Base-by-base conservation (phyloP, 345 rosid species). In the Clausena lansium region DNA sequence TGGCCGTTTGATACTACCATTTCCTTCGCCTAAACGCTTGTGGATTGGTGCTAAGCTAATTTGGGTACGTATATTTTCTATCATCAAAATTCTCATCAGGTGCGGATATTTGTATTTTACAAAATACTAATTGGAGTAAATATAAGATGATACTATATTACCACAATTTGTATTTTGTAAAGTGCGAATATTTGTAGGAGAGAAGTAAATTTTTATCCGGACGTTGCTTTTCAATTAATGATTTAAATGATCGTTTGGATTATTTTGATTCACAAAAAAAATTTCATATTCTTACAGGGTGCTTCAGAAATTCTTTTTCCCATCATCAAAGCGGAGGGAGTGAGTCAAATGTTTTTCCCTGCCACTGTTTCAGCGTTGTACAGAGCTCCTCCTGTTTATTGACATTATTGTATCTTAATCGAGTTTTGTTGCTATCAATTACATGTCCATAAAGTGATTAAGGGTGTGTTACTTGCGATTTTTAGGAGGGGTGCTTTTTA, bases 11-110 rank as follows among this genome's bases (percentile, higher is more conserved):
- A 77, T 87, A 0, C 19, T 87, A 20, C 89, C 89, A 22, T 84
- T 87, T 63, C 89, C 89, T 33, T 84, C 89, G 0, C 77, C 79
- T 39, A 81, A 77, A 74, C 79, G 86, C 17, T 54, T 85, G 33
- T 85, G 87, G 89, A 81, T 79, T 20, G 89, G 88, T 62, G 85
- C 81, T 70, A 85, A 85, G 67, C 39, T 87, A 3, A 83, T 87
- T 38, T 79, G 74, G 84, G 89, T 87, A 81, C 14, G 82, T 72
- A 14, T 1, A 47, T 47, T 25, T 24, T 24, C 59, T 30, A 45
- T 45, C 17, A 13, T 45, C 4, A 41, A 41, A 41, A 10, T 41
- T 41, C 15, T 41, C 50, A 45, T 45, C 50, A 3, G 17, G 50
- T 4, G 17, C 5, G 5, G 50, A 41, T 45, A 3, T 45, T 0